Percentiles rank a stretch among this genome's conserved stretches.
Conservation (phyloP, 2,329 filamentous ascomycete species). For the Clonostachys sp. region DNA sequence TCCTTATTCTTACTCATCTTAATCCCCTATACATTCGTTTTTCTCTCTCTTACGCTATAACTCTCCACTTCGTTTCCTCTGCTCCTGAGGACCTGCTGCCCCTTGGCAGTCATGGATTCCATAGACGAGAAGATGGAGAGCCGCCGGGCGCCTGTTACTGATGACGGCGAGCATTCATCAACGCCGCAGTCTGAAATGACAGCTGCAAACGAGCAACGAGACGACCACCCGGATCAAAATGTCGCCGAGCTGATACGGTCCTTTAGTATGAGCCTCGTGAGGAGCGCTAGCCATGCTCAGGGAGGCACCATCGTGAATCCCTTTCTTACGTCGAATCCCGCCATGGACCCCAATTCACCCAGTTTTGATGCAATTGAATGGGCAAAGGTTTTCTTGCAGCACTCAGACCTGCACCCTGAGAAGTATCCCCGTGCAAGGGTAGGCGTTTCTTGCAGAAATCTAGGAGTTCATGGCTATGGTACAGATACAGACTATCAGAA, state of each 20-base stretch:
- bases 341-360: slow-evolving; percentile 44
- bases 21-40: too few relatives aligned
- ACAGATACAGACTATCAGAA: slow-evolving; percentile 40
- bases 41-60: too few relatives aligned
- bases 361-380: slow-evolving; percentile 53
- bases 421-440: slow-evolving; percentile 45
- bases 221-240: too few relatives aligned
- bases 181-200: too few relatives aligned
- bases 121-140: too few relatives aligned
- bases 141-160: too few relatives aligned
- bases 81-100: too few relatives aligned
- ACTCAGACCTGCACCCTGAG: slow-evolving; percentile 45
- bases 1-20: too few relatives aligned
- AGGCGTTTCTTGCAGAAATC: slow-evolving; percentile 54
- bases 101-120: too few relatives aligned
- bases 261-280: neutral
- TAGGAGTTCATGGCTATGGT: slow-evolving; percentile 40
- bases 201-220: too few relatives aligned
- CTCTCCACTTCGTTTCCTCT: too few relatives aligned
- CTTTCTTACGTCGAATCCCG: slow-evolving; percentile 30
- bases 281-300: neutral
- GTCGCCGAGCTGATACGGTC: neutral
- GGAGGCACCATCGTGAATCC: neutral
- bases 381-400: slow-evolving; percentile 54
- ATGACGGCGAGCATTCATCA: too few relatives aligned